A percentile compares a stretch with the other conserved stretches of the same genome.
These are phyloP conservation scores for Phytophthora hybrid DNA, from an alignment of 352 stramenopile species.

Conservation along the genomic window DNA sequence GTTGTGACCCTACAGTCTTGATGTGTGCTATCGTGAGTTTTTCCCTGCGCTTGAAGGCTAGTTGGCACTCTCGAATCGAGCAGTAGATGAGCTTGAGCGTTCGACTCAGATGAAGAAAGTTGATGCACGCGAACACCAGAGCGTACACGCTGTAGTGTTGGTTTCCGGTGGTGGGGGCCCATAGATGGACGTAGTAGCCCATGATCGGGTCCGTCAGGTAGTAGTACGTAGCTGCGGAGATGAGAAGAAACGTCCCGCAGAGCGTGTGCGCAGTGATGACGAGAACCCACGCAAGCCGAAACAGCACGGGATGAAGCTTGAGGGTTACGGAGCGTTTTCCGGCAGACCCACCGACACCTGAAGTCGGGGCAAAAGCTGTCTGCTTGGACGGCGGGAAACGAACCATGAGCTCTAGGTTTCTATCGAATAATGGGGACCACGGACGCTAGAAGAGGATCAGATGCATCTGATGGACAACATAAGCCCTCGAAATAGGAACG, in stretches of 20 bases:
- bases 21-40: neutral
- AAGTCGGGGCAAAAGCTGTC: neutral
- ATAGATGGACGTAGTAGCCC: slow-evolving; percentile 17
- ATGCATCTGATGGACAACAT: neutral
- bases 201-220: slow-evolving; percentile 16
- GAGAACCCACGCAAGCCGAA: slow-evolving; percentile 6
- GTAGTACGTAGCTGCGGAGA: slow-evolving; percentile 13
- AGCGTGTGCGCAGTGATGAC: slow-evolving; percentile 3
- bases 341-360: neutral
- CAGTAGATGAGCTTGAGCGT: slow-evolving; percentile 10
- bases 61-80: slow-evolving; percentile 13
- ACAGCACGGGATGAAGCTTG: neutral
- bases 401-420: neutral
- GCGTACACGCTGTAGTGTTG: slow-evolving; percentile 6
- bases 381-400: neutral
- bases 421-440: neutral
- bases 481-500: neutral
- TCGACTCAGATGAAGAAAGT: slow-evolving; percentile 3
- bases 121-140: slow-evolving; percentile 2
- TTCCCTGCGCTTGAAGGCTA: slow-evolving; percentile 3
- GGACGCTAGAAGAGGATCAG: neutral
- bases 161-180: slow-evolving; percentile 6
- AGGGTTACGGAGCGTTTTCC: neutral
- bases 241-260: slow-evolving; percentile 8
- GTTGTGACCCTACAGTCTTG: neutral